Evolutionary conservation across 2,329 filamentous ascomycete genomes (phyloP).

Genomic region (Trichoderma brevicompactum): DNA sequence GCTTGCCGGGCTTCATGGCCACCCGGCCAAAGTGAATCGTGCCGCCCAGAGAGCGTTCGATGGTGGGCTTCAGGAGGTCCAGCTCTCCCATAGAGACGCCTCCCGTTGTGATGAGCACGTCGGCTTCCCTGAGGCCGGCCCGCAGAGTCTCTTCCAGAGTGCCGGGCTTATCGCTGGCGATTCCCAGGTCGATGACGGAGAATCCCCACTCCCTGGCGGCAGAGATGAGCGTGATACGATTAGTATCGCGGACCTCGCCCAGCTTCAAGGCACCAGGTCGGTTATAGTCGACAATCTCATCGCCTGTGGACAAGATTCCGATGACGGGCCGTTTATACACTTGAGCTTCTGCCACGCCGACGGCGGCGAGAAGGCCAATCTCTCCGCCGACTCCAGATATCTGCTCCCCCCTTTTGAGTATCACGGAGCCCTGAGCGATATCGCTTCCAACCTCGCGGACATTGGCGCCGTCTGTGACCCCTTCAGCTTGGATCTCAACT

Average conservation of each 20-base stretch:
- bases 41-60: constrained; percentile 86
- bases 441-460: constrained; percentile 91
- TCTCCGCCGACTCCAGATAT: constrained; percentile 89
- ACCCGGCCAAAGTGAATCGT: constrained; percentile 97
- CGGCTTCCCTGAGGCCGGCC: constrained; percentile 71
- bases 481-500: constrained; percentile 81
- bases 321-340: constrained; percentile 78
- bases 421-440: constrained; percentile 67
- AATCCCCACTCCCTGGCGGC: constrained; percentile 77
- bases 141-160: constrained; percentile 78
- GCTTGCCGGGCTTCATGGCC: constrained; percentile 97
- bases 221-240: constrained; percentile 83
- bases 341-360: constrained; percentile 72
- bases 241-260: constrained; percentile 92
- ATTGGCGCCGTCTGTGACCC: constrained; percentile 79
- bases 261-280: constrained; percentile 64
- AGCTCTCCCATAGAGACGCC: constrained; percentile 98
- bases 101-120: constrained; percentile 88
- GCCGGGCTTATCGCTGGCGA: constrained; percentile 74
- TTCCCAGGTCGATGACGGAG: constrained; percentile 81
- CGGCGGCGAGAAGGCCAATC: constrained; percentile 84
- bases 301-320: constrained; percentile 89
- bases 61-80: constrained; percentile 93
- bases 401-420: constrained; percentile 78
- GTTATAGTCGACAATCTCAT: constrained; percentile 84